These are phyloP conservation scores for Salvia sclarea DNA, from an alignment of 305 asterid genomes.

Conservation along the genomic window DNA sequence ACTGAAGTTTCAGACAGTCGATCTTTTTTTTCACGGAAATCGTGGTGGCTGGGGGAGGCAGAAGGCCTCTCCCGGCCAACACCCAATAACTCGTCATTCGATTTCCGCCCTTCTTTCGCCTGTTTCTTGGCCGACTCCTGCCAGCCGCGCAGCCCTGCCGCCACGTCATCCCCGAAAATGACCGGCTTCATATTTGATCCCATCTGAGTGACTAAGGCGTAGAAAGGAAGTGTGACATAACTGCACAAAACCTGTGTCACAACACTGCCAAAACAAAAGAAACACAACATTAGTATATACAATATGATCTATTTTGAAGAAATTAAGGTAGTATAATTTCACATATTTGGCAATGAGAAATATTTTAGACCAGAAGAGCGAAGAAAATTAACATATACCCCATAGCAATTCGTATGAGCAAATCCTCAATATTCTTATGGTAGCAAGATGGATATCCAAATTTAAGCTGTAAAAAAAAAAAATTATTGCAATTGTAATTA, in stretches of 20 bases:
- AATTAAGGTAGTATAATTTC: too few relatives aligned
- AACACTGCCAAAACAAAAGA: neutral
- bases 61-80: conserved; percentile 28
- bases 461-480: neutral
- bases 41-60: conserved; percentile 28
- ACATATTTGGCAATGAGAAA: neutral
- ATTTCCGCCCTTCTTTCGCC: neutral
- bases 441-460: conserved; percentile 19
- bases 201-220: neutral
- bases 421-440: neutral
- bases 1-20: neutral
- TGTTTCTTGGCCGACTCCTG: conserved; percentile 4
- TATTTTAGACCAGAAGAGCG: too few relatives aligned
- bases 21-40: neutral
- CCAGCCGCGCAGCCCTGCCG: neutral
- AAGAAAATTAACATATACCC: neutral
- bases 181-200: conserved; percentile 11
- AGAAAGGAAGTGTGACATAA: conserved; percentile 8
- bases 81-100: conserved; percentile 25
- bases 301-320: too few relatives aligned
- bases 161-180: neutral
- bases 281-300: too few relatives aligned
- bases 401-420: neutral
- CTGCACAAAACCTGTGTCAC: neutral
- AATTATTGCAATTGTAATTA: too few relatives aligned